These are phyloP conservation scores for Trichoderma gamsii DNA, from an alignment of 495 filamentous ascomycete species.

Conservation along the genomic window DNA sequence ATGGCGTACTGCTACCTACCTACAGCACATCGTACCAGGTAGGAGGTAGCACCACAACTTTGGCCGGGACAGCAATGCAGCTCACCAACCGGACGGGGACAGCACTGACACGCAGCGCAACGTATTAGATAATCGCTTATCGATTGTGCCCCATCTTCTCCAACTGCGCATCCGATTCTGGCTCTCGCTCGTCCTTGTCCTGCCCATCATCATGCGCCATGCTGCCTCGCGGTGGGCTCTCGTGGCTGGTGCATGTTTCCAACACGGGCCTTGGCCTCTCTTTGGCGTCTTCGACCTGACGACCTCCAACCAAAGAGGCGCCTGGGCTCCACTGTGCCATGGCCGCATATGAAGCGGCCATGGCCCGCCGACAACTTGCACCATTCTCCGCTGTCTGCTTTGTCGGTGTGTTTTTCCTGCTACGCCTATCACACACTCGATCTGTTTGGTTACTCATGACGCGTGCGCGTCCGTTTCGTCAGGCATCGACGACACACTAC, in stretches of 20 bases:
- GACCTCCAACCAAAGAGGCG: background rate
- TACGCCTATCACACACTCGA: background rate
- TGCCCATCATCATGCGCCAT: conserved; percentile 9
- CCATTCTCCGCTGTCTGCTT: conserved; percentile 11
- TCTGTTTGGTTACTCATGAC: conserved; percentile 8
- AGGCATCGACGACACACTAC: conserved; percentile 11
- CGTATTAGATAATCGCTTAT: conserved; percentile 8
- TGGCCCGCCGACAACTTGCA: background rate
- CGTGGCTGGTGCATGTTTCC: conserved; percentile 4
- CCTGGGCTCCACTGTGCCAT: conserved; percentile 12
- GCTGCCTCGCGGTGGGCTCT: conserved; percentile 5
- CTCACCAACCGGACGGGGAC: conserved; percentile 7
- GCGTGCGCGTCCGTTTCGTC: conserved; percentile 8
- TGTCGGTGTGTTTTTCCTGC: conserved; percentile 9
- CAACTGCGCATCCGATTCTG: background rate
- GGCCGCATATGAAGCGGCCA: conserved; percentile 6
- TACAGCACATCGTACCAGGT: too few relatives aligned
- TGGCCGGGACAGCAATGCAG: background rate
- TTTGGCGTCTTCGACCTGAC: background rate
- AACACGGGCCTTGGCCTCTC: conserved; percentile 9
- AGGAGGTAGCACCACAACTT: too few relatives aligned
- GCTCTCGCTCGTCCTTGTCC: background rate
- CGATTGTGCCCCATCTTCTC: conserved; percentile 9
- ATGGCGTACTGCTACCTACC: background rate
- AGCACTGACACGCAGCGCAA: background rate